Evolutionary conservation across 2,329 filamentous ascomycete species (phyloP), one percentile per base, ranked within the genome.

Genomic region (Chaetomiaceae sp.): DNA sequence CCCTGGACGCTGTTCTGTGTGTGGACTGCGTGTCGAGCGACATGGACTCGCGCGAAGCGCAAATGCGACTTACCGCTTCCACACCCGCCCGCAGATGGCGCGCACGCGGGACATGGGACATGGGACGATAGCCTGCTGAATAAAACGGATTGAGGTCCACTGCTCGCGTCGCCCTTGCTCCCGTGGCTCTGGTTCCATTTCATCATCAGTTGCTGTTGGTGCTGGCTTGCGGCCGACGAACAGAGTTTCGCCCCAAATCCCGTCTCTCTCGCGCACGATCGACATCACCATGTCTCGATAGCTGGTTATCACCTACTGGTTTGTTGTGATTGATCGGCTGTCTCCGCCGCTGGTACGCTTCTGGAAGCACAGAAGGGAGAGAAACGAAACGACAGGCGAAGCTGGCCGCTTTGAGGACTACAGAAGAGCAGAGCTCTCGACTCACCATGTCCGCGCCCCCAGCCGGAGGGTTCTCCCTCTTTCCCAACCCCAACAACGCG

Each of bases 381-480:
- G 14, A 5, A 39, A 42, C 22, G 18, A 33, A 35, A 24, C 26
- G 30, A 46, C 18, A 35, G 24, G 20, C 30, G 22, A 49, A 26
- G 9, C 24, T 17, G 40, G 19, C 38, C 10, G 17, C 12, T 41
- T 18, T 22, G 29, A n/a, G 7, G 14, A n/a, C 38, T 17, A 24
- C 22, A 18, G 26, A 33, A 37, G 42, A 49, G 40, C 40, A 47
- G 45, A 55, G 33, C 45, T 42, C 26, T 11, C 17, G 8, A 22
- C 18, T 14, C 36, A 15, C 20, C 48, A 73, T 72, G 70, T 66
- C 69, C 26, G 58, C 67, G 40, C 57, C 58, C 36, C 46, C 56
- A 46, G 60, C 68, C 18, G 73, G 70, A 60, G 71, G 73, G 49
- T 78, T 79, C 62, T 79, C 76, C 49, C 70, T 80, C 50, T 79